Evolutionary conservation across 768 basidiomycete species (phyloP), one percentile per base, ranked within the genome.

Genomic region (Tremella mesenterica): DNA sequence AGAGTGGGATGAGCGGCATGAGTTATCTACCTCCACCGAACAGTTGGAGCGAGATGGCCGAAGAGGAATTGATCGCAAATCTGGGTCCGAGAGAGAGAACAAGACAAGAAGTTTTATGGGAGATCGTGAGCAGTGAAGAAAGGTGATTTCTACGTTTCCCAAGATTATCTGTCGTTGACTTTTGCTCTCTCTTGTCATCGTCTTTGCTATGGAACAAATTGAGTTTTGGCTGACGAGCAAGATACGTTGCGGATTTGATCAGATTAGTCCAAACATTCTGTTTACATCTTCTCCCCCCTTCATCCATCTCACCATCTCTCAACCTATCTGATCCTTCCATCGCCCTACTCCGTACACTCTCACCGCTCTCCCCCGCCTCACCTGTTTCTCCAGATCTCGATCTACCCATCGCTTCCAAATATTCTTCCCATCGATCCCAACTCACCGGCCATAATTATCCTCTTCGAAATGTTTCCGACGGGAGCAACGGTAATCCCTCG

Each of bases 41-140:
- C 30, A 75, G 71, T 52, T 96, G 92, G 92, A 92, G 88, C 67
- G 88, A 93, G 71, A 85, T 85, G 58, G 88, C 91, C 9, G 90
- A 92, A 71, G 89, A 88, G 52, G 92, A 96, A 73, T 81, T 96
- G 38, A 87, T 96, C 18, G 83, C 84, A 41, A 89, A 96, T 68
- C 78, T 96, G 30, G 88, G 90, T n/a, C 84, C 88, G 41, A 82
- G 88, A 56, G 92, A 96, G 72, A 82, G 92, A 53, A 95, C 92
- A 33, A 81, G 92, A 48, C 92, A 96, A 73, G 92, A 96, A 75
- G 92, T 96, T 5, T 74, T 96, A 25, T 95, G 89, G 77, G 92
- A 96, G 76, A 96, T 96, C 60, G 90, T 96, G 45, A 85, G 86
- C 27, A 90, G 88, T 61, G 92, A 96, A 75, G 90, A 96, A 73